Conservation (phyloP, 2,329 filamentous ascomycete species). For the Chaetomium globosum region DNA sequence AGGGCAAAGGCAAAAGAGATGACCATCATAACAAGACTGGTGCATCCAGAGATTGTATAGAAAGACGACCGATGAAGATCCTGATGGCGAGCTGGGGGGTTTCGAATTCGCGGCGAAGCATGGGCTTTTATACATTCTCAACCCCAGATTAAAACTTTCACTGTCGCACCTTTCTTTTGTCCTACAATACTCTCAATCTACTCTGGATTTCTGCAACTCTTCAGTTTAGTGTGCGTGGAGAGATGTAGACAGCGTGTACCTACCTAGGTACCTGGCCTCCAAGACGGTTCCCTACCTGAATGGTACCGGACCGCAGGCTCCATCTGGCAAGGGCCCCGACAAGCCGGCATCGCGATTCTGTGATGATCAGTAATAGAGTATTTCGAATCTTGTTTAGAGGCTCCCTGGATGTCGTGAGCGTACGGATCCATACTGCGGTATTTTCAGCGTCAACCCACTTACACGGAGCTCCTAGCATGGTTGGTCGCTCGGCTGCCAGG, state of each 20-base stretch:
- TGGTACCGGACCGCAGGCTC: background rate
- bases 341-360: background rate
- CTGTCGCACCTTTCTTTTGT: background rate
- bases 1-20: constrained; percentile 6
- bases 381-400: background rate
- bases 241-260: background rate
- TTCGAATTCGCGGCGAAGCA: background rate
- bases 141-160: background rate
- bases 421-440: too few relatives aligned
- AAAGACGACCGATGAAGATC: constrained; percentile 1
- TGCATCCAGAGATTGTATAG: constrained; percentile 1
- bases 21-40: background rate
- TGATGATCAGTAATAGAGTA: background rate
- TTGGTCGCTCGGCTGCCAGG: too few relatives aligned
- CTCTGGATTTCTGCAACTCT: background rate
- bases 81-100: background rate
- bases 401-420: background rate
- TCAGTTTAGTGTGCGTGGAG: background rate
- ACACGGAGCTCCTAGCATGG: background rate
- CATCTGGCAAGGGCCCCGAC: background rate
- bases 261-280: background rate
- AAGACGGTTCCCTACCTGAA: background rate
- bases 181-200: background rate
- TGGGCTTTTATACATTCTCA: constrained; percentile 9
- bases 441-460: background rate